These are phyloP conservation scores for Podospora pseudocomata DNA, from an alignment of 495 filamentous ascomycete genomes.

Conservation along the genomic window DNA sequence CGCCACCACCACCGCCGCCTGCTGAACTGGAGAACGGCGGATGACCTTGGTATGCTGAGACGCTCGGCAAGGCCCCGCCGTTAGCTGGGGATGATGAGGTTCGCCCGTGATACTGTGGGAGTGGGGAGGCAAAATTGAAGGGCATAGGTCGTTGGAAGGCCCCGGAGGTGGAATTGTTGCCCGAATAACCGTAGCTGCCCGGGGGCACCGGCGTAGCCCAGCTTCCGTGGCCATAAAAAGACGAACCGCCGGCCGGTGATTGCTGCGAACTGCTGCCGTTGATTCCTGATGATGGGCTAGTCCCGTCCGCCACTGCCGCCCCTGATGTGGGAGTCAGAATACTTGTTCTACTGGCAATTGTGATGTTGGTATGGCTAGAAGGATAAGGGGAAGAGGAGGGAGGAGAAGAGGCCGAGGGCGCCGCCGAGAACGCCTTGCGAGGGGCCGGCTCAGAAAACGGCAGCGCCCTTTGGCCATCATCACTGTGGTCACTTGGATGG, in stretches of 20 bases:
- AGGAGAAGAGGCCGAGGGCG: conserved; percentile 8
- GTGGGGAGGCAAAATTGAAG: conserved; percentile 17
- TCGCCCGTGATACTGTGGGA: conserved; percentile 28
- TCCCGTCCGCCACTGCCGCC: conserved; percentile 49
- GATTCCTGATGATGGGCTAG: conserved; percentile 59
- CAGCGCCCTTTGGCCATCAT: conserved; percentile 13
- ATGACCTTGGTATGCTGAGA: conserved; percentile 33
- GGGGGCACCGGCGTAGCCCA: conserved; percentile 54
- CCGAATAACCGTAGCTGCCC: conserved; percentile 50
- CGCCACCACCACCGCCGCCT: conserved; percentile 5
- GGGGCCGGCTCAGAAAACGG: neutral
- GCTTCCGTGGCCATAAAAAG: conserved; percentile 39
- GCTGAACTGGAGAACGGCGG: conserved; percentile 36
- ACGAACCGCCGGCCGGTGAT: conserved; percentile 29
- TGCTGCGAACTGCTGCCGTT: conserved; percentile 52
- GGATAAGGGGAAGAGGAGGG: conserved; percentile 36
- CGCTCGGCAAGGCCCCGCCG: conserved; percentile 23
- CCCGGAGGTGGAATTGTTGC: conserved; percentile 38
- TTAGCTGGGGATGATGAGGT: conserved; percentile 34
- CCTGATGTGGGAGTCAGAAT: conserved; percentile 42
- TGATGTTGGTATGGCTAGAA: conserved; percentile 46
- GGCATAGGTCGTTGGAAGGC: conserved; percentile 27
- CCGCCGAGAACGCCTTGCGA: neutral
- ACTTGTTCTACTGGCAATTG: conserved; percentile 46
- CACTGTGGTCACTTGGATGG: conserved; percentile 15